phyloP scores from a whole-genome alignment of 2,329 filamentous ascomycete species.

The Massarina eburnea region DNA sequence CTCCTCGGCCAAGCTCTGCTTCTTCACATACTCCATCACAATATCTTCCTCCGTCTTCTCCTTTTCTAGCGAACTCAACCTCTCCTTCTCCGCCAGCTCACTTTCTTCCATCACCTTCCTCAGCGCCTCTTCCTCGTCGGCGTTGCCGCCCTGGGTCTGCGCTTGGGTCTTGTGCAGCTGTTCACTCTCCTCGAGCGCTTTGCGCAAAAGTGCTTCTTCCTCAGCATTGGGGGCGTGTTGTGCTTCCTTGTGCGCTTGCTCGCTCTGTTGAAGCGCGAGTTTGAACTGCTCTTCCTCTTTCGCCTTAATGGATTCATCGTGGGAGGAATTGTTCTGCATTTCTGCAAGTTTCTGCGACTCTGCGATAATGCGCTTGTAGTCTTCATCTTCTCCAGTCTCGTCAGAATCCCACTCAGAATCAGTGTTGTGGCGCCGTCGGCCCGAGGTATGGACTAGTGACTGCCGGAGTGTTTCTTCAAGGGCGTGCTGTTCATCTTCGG shows the following conservation, averaged over 20 bases:
- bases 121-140: conserved; percentile 27
- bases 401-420: conserved; percentile 32
- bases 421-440: conserved; percentile 12
- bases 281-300: conserved; percentile 13
- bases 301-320: conserved; percentile 12
- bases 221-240: neutral
- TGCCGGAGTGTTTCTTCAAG: conserved; percentile 50
- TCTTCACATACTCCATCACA: conserved; percentile 75
- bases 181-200: conserved; percentile 12
- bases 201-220: conserved; percentile 14
- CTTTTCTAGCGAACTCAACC: conserved; percentile 45
- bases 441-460: conserved; percentile 47
- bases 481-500: conserved; percentile 41
- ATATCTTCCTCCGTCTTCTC: conserved; percentile 67
- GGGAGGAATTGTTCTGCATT: conserved; percentile 22
- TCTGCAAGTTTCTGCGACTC: conserved; percentile 35
- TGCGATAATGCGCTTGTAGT: conserved; percentile 39
- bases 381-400: conserved; percentile 39
- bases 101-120: conserved; percentile 31
- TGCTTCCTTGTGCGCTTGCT: neutral
- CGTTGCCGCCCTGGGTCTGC: conserved; percentile 13
- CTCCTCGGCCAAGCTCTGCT: conserved; percentile 71
- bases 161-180: conserved; percentile 2
- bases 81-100: conserved; percentile 33
- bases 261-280: conserved; percentile 1